Evolutionary conservation across 2,329 filamentous ascomycete species (phyloP).

Genomic region (Stagonosporopsis chrysanthemi): DNA sequence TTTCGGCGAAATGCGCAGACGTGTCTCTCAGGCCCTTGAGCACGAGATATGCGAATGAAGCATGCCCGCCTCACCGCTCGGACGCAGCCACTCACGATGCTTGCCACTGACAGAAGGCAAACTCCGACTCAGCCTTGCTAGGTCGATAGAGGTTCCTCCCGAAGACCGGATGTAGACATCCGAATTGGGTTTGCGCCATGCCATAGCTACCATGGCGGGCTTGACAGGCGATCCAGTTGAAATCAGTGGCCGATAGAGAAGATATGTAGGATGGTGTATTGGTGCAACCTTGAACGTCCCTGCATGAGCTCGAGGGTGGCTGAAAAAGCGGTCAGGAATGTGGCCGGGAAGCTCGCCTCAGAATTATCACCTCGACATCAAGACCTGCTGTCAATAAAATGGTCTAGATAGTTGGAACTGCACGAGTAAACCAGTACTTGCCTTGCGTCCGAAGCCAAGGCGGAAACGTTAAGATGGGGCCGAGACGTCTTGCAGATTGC

Average conservation of each 20-base stretch:
- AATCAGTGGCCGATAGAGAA: not conserved
- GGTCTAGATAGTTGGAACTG: not conserved
- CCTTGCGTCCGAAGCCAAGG: not conserved
- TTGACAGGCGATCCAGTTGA: not conserved
- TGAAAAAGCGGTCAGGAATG: slow-evolving; percentile 8
- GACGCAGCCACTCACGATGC: not conserved
- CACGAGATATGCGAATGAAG: not conserved
- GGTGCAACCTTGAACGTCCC: not conserved
- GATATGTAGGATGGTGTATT: not conserved
- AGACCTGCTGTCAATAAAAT: not conserved
- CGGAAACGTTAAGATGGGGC: not conserved
- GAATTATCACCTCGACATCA: too few species aligned
- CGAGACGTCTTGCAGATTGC: not conserved
- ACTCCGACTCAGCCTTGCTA: not conserved
- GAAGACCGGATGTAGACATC: not conserved
- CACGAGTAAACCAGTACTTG: not conserved
- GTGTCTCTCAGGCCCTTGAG: not conserved
- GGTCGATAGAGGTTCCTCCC: too few species aligned
- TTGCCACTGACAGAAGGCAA: not conserved
- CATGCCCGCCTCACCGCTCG: not conserved
- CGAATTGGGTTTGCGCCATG: not conserved
- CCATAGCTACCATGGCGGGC: not conserved
- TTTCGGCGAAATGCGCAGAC: not conserved
- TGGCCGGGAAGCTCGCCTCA: not conserved
- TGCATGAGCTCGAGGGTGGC: not conserved